Percentiles rank a stretch among this genome's conserved stretches.
Conservation (phyloP, 768 basidiomycete species). For the Mrakia gelida region DNA sequence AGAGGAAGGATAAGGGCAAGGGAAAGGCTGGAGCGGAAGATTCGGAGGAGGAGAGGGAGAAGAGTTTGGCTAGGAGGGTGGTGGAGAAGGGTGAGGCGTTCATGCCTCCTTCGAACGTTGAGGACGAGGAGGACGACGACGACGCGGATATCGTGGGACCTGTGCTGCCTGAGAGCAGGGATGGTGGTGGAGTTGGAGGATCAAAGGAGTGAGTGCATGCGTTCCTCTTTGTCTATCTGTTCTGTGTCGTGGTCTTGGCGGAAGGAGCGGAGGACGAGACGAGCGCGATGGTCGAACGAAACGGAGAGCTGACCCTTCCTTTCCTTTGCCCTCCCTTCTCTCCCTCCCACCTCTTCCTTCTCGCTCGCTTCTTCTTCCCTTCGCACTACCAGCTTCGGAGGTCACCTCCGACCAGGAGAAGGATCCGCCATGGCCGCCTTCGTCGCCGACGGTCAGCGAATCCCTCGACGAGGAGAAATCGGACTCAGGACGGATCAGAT, state of each 20-base stretch:
- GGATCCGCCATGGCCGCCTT: constrained; percentile 97
- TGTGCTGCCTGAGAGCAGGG: constrained; percentile 58
- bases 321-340: neutral
- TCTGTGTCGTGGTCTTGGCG: too few relatives aligned
- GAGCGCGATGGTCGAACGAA: neutral
- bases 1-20: constrained; percentile 39
- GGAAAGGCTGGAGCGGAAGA: constrained; percentile 43
- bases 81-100: constrained; percentile 33
- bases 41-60: constrained; percentile 44
- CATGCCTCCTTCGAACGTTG: constrained; percentile 34
- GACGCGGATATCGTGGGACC: constrained; percentile 66
- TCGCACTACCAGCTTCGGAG: constrained; percentile 56
- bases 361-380: neutral
- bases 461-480: constrained; percentile 98
- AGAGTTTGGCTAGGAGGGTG: constrained; percentile 20
- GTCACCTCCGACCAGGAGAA: constrained; percentile 87
- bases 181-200: constrained; percentile 48
- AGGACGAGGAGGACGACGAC: constrained; percentile 50
- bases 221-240: too few relatives aligned
- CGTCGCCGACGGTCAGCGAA: constrained; percentile 79
- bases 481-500: constrained; percentile 85
- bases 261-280: neutral
- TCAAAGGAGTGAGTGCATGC: constrained; percentile 59
- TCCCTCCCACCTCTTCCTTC: too few relatives aligned
- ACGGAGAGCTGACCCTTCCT: neutral